Evolutionary conservation across 352 stramenopile species (phyloP).

Genomic region (Phytopythium sindhum): DNA sequence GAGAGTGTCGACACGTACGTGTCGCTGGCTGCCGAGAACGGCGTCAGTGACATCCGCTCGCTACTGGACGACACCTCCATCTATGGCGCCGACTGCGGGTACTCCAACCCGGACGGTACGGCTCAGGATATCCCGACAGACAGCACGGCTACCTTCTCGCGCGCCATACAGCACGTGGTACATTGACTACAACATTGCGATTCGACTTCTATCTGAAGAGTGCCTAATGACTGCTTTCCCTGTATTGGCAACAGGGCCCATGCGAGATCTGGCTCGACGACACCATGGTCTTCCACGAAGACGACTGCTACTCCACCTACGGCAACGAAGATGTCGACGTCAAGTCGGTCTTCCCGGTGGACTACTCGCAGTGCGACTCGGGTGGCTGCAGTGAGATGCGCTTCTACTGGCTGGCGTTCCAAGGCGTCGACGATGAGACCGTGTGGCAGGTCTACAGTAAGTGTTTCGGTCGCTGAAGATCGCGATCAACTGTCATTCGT

Average conservation of each 20-base stretch:
- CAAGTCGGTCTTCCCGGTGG: slow-evolving; percentile 24
- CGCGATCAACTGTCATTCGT: neutral
- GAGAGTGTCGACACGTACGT: slow-evolving; percentile 9
- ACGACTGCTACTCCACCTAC: slow-evolving; percentile 20
- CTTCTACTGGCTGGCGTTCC: too few relatives aligned
- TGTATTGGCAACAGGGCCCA: slow-evolving; percentile 17
- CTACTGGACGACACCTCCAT: slow-evolving; percentile 20
- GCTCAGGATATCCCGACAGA: slow-evolving; percentile 15
- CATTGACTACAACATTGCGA: too few relatives aligned
- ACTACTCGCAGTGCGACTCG: slow-evolving; percentile 20
- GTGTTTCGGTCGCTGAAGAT: neutral
- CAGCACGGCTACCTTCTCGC: slow-evolving; percentile 17
- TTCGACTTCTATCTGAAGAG: too few relatives aligned
- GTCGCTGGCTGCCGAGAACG: slow-evolving; percentile 13
- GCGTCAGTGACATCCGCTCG: slow-evolving; percentile 14
- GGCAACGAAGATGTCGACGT: slow-evolving; percentile 10
- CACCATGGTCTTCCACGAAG: slow-evolving; percentile 18
- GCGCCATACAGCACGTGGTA: slow-evolving; percentile 13
- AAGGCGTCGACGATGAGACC: slow-evolving; percentile 15
- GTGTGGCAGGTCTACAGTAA: slow-evolving; percentile 30
- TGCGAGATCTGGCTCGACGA: too few relatives aligned
- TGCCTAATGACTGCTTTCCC: too few relatives aligned
- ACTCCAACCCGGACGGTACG: slow-evolving; percentile 14
- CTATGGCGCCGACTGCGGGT: slow-evolving; percentile 18
- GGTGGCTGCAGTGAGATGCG: slow-evolving; percentile 20